Percentiles rank a stretch among this genome's conserved stretches.
Evolutionary conservation across 306 rosid species (phyloP).

Genomic region (Acacia acuminata): DNA sequence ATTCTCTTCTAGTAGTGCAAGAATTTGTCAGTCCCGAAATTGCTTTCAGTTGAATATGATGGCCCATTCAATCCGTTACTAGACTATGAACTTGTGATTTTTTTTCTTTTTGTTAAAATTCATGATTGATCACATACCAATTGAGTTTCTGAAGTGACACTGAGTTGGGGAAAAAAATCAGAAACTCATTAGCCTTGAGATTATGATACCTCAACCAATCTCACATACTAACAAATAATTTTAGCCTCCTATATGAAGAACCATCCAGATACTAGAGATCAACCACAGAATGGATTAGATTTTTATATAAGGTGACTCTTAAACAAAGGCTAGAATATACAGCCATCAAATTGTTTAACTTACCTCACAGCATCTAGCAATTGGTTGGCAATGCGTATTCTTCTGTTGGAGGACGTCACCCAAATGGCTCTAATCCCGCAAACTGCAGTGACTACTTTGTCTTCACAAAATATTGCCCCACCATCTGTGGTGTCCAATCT

Average conservation of each 20-base stretch:
- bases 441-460: slow-evolving; percentile 53
- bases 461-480: slow-evolving; percentile 65
- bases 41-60: not conserved
- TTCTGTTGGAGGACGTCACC: slow-evolving; percentile 78
- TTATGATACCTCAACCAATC: slow-evolving; percentile 4
- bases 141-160: slow-evolving; percentile 1
- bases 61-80: not conserved
- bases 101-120: no score
- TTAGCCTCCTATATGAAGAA: not conserved
- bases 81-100: not conserved
- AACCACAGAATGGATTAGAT: not conserved
- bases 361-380: slow-evolving; percentile 80
- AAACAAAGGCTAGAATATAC: not conserved
- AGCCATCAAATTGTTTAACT: not conserved
- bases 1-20: not conserved
- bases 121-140: not conserved
- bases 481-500: slow-evolving; percentile 29
- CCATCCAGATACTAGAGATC: not conserved
- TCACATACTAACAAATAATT: not conserved
- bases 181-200: not conserved
- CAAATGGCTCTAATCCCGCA: slow-evolving; percentile 85
- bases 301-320: not conserved
- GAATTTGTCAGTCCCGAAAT: not conserved
- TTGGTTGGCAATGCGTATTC: slow-evolving; percentile 67
- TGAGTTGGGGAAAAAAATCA: not conserved